A percentile compares a stretch with the other conserved stretches of the same genome.
These are phyloP conservation scores for Sclerotinia nivalis DNA, from an alignment of 2,329 filamentous ascomycete species.

Conservation along the genomic window DNA sequence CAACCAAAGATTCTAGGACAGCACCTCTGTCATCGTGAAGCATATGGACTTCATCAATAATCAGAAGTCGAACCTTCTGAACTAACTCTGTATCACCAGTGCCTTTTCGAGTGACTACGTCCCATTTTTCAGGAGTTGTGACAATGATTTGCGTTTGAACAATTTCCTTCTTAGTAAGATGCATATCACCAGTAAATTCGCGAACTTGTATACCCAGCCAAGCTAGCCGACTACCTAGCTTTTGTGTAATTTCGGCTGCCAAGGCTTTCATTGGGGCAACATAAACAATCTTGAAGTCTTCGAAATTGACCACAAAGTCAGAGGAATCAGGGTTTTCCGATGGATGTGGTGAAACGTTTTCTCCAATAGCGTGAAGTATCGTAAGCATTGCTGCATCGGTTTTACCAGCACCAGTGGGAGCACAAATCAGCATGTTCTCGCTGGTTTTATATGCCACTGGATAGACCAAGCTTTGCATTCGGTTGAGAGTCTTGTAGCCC, in stretches of 20 bases:
- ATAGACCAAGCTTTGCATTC: constrained; percentile 97
- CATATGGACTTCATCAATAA: constrained; percentile 99
- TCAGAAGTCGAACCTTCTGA: constrained; percentile 91
- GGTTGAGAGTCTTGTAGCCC: constrained; percentile 89
- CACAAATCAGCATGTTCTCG: constrained; percentile 98
- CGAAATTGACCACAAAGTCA: constrained; percentile 78
- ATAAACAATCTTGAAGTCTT: constrained; percentile 98
- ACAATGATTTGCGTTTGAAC: constrained; percentile 97
- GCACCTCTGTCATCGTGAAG: constrained; percentile 96
- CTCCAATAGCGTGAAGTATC: constrained; percentile 84
- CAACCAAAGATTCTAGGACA: constrained; percentile 92
- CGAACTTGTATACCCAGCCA: constrained; percentile 93
- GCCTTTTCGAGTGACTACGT: constrained; percentile 94
- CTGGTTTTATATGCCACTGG: constrained; percentile 93
- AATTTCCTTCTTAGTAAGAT: constrained; percentile 94
- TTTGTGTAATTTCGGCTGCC: constrained; percentile 93
- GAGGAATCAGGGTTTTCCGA: constrained; percentile 69
- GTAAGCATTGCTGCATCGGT: constrained; percentile 98
- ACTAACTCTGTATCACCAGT: constrained; percentile 97
- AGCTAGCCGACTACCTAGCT: constrained; percentile 84
- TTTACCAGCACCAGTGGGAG: constrained; percentile 97
- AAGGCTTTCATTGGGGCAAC: constrained; percentile 99
- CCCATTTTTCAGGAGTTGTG: constrained; percentile 98
- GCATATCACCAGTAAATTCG: constrained; percentile 98
- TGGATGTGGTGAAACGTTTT: constrained; percentile 80